Percentiles rank a stretch among this genome's conserved stretches.
Evolutionary conservation across 2,329 filamentous ascomycete genomes (phyloP).

Genomic region (Penicillium palitans): DNA sequence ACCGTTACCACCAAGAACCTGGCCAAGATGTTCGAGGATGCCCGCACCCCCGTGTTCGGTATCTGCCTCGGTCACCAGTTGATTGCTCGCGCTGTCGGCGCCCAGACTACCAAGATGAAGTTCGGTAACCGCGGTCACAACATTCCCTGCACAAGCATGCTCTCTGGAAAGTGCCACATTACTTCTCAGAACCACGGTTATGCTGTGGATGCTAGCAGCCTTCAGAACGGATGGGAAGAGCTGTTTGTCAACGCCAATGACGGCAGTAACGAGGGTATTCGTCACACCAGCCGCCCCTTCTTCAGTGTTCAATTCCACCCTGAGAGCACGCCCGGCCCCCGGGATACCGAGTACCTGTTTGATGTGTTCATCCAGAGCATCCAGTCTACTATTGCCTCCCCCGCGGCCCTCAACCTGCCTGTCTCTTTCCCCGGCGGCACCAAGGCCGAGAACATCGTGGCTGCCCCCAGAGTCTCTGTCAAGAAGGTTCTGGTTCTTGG

Average conservation of each 20-base stretch:
- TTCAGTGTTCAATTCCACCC: slow-evolving; percentile 99
- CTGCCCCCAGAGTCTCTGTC: slow-evolving; percentile 75
- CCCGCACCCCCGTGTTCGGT: slow-evolving; percentile 85
- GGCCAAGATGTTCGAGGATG: slow-evolving; percentile 70
- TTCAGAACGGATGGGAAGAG: slow-evolving; percentile 82
- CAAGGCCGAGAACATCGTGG: slow-evolving; percentile 71
- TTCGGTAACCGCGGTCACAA: slow-evolving; percentile 99
- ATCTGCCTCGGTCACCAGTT: slow-evolving; percentile 96
- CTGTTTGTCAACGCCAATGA: slow-evolving; percentile 98
- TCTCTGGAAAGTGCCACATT: slow-evolving; percentile 96
- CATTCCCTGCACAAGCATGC: slow-evolving; percentile 93
- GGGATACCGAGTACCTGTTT: slow-evolving; percentile 94
- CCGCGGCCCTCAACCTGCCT: slow-evolving; percentile 66
- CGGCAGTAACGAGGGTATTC: slow-evolving; percentile 95
- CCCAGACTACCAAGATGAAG: slow-evolving; percentile 92
- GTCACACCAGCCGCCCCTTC: slow-evolving; percentile 79
- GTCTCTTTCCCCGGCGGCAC: slow-evolving; percentile 87
- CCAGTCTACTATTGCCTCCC: slow-evolving; percentile 66
- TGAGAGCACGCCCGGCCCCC: slow-evolving; percentile 90
- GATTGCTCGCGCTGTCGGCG: slow-evolving; percentile 82
- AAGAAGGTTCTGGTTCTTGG: slow-evolving; percentile 96
- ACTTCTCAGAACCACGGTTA: slow-evolving; percentile 99
- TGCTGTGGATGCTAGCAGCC: slow-evolving; percentile 77
- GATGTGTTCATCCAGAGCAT: slow-evolving; percentile 94
- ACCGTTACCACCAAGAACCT: slow-evolving; percentile 77